Evolutionary conservation across 2,329 filamentous ascomycete genomes (phyloP).

Genomic region (Teratosphaeria nubilosa): DNA sequence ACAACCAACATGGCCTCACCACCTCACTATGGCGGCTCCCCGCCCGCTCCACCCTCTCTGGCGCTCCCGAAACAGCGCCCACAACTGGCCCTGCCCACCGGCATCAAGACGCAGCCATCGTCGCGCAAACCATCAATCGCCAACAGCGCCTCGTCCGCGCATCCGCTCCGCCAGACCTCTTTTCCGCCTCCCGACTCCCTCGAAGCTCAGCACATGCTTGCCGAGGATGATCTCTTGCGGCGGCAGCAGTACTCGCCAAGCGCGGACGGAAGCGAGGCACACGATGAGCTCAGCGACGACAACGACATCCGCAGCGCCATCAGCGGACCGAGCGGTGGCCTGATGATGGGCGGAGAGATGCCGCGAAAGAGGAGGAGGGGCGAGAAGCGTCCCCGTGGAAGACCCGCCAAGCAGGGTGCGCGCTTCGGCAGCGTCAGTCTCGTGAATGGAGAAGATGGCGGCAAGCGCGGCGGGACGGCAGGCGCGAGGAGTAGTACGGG

Average conservation of each 20-base stretch:
- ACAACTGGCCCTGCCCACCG: conserved; percentile 42
- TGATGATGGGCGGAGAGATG: conserved; percentile 13
- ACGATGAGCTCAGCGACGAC: conserved; percentile 27
- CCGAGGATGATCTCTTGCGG: conserved; percentile 8
- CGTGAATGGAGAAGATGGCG: conserved; percentile 24
- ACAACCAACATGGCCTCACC: conserved; percentile 4
- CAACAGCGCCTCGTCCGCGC: conserved; percentile 42
- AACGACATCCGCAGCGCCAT: conserved; percentile 26
- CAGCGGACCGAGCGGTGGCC: conserved; percentile 30
- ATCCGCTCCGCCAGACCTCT: conserved; percentile 70
- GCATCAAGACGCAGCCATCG: conserved; percentile 39
- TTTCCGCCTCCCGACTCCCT: conserved; percentile 53
- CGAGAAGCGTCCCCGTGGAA: conserved; percentile 16
- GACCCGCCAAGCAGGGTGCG: conserved; percentile 13
- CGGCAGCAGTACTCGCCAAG: conserved; percentile 15
- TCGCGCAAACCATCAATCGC: conserved; percentile 57
- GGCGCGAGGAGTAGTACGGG: conserved; percentile 22
- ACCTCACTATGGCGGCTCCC: not conserved
- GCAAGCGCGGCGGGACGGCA: conserved; percentile 13
- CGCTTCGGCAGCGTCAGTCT: conserved; percentile 13
- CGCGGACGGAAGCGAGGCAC: conserved; percentile 12
- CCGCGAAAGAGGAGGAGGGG: conserved; percentile 20
- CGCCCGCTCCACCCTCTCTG: conserved; percentile 6
- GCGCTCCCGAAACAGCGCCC: conserved; percentile 49
- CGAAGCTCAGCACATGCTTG: conserved; percentile 38